Percentiles rank a stretch among this genome's conserved stretches.
Conservation (phyloP, 192 early-diverging fungal species). For the Coemansia sp. region DNA sequence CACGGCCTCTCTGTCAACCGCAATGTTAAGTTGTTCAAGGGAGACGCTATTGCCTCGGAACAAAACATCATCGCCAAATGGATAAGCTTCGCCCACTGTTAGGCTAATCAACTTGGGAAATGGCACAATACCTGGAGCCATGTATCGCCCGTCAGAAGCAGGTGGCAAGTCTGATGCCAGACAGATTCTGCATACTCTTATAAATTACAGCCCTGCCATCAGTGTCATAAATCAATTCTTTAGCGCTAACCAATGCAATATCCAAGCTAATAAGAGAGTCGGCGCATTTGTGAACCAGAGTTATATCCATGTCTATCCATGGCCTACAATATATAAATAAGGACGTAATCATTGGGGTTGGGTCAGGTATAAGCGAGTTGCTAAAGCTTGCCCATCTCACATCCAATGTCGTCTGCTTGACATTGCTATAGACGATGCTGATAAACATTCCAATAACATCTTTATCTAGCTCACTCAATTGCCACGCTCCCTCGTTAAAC, state of each 20-base stretch:
- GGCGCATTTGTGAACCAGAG: background rate
- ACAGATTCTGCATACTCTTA: background rate
- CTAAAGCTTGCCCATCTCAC: background rate
- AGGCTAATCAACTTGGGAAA: conserved; percentile 1
- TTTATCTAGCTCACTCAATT: background rate
- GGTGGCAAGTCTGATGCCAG: background rate
- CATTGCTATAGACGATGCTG: background rate
- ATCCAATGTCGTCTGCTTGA: background rate
- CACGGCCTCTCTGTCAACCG: background rate
- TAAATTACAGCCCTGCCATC: background rate
- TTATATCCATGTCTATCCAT: background rate
- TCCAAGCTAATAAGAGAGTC: background rate
- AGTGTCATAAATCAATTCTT: background rate
- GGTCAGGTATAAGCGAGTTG: background rate
- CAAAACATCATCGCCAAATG: conserved; percentile 9
- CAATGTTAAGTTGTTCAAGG: background rate
- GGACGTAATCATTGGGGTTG: background rate
- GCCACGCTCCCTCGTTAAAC: background rate
- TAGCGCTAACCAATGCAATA: background rate
- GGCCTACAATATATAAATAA: background rate
- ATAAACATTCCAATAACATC: background rate
- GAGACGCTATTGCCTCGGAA: conserved; percentile 6
- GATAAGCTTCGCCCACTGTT: background rate
- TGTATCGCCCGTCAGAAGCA: background rate
- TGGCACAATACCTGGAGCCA: background rate